Evolutionary conservation across 208 protist genomes (phyloP), one percentile per base, ranked within the genome.

Genomic region (Herpetomonas samuelpessoai): DNA sequence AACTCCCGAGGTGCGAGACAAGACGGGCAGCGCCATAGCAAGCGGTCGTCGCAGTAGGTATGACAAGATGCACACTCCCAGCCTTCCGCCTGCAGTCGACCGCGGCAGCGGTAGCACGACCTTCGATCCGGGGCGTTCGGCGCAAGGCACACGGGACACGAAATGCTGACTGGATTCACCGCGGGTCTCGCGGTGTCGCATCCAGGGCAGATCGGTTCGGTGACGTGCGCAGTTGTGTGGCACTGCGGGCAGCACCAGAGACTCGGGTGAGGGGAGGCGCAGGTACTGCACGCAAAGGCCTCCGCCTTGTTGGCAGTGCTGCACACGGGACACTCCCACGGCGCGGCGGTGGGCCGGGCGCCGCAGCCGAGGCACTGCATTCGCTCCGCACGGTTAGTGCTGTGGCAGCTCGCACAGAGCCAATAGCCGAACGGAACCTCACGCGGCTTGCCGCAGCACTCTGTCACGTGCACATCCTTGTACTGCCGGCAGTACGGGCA

Each of bases 401-500:
- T 95, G 57, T 66, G 75, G 72, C 88, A 95, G 22, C 25, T 22
- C 1, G 62, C 28, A 46, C 88, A 95, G 26, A 84, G 72, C 86
- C 88, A 95, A 58, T 95, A 92, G 6, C 77, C 81, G 22, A 51
- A 51, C 2, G 86, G 81, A 47, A 91, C 68, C 56, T 91, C 71
- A 21, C 88, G 76, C 6, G 4, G 21, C 22, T 81, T 66, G 0
- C 69, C 81, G 29, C 88, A 95, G 74, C 83, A 94, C 25, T 51
- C 50, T 2, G 55, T 53, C 21, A 46, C 57, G 45, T 56, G 71
- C 47, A 79, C 74, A 18, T 21, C 16, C 14, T 57, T 48, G 21
- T 82, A 50, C 29, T 71, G 65, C 26, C 82, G 66, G 65, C 88
- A 95, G 60, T 88, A 95, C 26, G 85, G 82, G 46, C 88, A 95